Percentiles rank a stretch among this genome's conserved stretches.
phyloP scores from a whole-genome alignment of 768 basidiomycete species.

The Mycena belliarum region DNA sequence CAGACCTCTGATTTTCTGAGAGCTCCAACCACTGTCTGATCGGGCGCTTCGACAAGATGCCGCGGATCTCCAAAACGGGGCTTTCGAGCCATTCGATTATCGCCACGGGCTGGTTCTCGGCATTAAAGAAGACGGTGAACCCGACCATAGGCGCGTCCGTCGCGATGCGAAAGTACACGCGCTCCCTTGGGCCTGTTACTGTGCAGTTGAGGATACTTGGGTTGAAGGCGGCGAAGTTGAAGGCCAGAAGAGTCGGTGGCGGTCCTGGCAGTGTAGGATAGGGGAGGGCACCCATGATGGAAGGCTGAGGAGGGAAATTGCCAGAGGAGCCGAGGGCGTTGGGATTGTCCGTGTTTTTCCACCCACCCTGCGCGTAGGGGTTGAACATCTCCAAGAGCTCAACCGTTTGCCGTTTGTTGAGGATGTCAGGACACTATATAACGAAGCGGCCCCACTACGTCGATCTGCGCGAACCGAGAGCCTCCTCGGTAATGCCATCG shows the following conservation, averaged over 20 bases:
- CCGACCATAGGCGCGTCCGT: slow-evolving; percentile 32
- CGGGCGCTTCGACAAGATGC: slow-evolving; percentile 34
- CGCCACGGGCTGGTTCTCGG: slow-evolving; percentile 37
- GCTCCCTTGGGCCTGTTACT: slow-evolving; percentile 43
- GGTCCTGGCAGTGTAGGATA: neutral
- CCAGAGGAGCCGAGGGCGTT: neutral
- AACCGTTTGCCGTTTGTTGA: no score
- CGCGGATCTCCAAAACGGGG: slow-evolving; percentile 42
- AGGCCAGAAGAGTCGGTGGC: slow-evolving; percentile 31
- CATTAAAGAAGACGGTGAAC: slow-evolving; percentile 26
- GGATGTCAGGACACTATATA: no score
- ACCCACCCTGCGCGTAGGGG: slow-evolving; percentile 10
- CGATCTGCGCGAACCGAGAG: no score
- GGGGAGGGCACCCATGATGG: slow-evolving; percentile 6
- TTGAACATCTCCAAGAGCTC: slow-evolving; percentile 4
- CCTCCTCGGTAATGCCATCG: no score
- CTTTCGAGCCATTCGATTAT: slow-evolving; percentile 44
- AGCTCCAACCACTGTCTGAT: slow-evolving; percentile 43
- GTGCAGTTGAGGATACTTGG: slow-evolving; percentile 44
- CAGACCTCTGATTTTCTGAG: slow-evolving; percentile 43
- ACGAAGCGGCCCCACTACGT: no score
- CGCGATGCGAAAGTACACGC: slow-evolving; percentile 40
- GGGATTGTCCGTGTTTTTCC: neutral
- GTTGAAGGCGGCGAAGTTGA: slow-evolving; percentile 42
- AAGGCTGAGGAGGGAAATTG: slow-evolving; percentile 9